A percentile compares a stretch with the other conserved stretches of the same genome.
These are phyloP conservation scores for Diaporthe capsici DNA, from an alignment of 2,329 filamentous ascomycete genomes.

Conservation along the genomic window DNA sequence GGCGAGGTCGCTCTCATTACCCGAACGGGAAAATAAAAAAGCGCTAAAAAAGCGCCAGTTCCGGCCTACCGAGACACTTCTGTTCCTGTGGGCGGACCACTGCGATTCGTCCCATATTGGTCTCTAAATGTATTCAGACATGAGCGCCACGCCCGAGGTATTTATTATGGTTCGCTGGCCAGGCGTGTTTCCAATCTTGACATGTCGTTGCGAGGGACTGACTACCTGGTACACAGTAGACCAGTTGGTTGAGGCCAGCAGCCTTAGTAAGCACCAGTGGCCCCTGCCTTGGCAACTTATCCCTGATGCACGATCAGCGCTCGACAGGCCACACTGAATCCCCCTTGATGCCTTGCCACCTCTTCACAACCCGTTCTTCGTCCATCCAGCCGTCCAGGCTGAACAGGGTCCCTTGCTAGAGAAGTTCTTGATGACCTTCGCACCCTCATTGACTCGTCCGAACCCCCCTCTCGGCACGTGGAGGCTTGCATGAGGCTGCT, in stretches of 20 bases:
- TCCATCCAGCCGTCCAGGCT: not conserved
- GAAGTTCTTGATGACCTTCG: not conserved
- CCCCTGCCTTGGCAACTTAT: conserved; percentile 8
- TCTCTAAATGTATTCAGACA: no score
- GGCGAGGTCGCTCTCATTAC: not conserved
- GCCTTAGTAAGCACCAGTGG: conserved; percentile 21
- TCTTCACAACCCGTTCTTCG: conserved; percentile 1
- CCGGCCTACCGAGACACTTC: not conserved
- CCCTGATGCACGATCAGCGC: not conserved
- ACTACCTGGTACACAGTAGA: not conserved
- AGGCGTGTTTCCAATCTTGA: not conserved
- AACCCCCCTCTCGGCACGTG: not conserved
- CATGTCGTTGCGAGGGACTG: not conserved
- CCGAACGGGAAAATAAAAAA: not conserved
- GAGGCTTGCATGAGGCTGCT: conserved; percentile 1
- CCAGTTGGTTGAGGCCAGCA: not conserved
- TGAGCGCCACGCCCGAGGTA: not conserved
- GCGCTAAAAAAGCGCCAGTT: no score
- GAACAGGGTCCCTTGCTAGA: not conserved
- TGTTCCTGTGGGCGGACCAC: not conserved
- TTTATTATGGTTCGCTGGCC: not conserved
- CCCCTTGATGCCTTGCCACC: not conserved
- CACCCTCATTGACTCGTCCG: not conserved
- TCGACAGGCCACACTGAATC: not conserved
- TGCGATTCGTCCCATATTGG: not conserved